Conservation (phyloP, 2,329 filamentous ascomycete species). For the Ophiognomonia clavigignenti-juglandacearum region DNA sequence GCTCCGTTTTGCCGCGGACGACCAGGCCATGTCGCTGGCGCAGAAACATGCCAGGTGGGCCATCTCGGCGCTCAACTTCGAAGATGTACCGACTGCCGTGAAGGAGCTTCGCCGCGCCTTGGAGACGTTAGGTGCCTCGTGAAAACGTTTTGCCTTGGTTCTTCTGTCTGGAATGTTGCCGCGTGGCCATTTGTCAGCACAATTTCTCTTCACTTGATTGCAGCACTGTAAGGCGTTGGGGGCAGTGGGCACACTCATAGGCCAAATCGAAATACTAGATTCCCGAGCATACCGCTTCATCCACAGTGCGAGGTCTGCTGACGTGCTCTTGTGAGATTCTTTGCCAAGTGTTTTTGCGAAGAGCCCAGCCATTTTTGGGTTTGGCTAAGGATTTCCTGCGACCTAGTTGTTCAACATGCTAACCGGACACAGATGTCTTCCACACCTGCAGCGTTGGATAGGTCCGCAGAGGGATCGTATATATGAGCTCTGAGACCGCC, state of each 20-base stretch:
- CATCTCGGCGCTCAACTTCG: conserved; percentile 93
- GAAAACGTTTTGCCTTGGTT: conserved; percentile 14
- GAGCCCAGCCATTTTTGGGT: no score
- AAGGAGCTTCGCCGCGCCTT: conserved; percentile 77
- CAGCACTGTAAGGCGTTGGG: conserved; percentile 16
- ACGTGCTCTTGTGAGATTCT: no score
- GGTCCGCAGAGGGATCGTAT: background rate
- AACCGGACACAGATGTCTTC: no score
- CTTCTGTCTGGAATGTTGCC: background rate
- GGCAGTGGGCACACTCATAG: no score
- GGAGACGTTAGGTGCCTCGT: conserved; percentile 60
- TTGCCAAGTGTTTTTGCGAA: no score
- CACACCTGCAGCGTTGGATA: background rate
- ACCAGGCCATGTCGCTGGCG: conserved; percentile 67
- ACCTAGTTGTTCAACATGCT: no score
- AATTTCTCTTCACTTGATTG: background rate
- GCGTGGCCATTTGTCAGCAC: background rate
- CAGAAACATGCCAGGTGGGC: conserved; percentile 98
- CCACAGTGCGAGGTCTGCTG: no score
- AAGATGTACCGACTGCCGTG: conserved; percentile 87
- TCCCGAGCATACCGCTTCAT: no score
- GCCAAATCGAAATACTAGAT: conserved; percentile 4
- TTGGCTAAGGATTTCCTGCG: no score
- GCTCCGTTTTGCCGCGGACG: conserved; percentile 43
- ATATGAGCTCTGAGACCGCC: background rate